Conservation (phyloP, 169 alveolate species). For the Plasmodium malariae region DNA sequence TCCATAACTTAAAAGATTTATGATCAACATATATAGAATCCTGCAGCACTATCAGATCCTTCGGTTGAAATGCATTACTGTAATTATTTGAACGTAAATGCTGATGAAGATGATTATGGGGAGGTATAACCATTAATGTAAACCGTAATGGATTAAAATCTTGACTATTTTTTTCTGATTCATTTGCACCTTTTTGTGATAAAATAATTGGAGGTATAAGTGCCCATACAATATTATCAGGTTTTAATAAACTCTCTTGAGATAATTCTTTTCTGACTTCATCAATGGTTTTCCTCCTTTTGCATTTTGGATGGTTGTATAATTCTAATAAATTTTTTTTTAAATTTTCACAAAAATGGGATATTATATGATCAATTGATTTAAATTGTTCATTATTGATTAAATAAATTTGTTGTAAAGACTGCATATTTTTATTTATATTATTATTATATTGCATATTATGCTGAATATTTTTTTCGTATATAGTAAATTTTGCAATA, state of each 20-base stretch:
- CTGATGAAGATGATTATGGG: slow-evolving; percentile 71
- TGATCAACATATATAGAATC: slow-evolving; percentile 88
- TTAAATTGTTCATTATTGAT: slow-evolving; percentile 72
- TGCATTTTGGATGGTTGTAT: slow-evolving; percentile 85
- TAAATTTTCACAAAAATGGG: slow-evolving; percentile 86
- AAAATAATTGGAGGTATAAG: slow-evolving; percentile 82
- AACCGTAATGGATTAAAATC: slow-evolving; percentile 83
- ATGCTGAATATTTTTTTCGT: slow-evolving; percentile 82
- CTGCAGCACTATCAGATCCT: slow-evolving; percentile 80
- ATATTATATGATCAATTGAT: slow-evolving; percentile 84
- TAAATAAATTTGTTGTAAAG: slow-evolving; percentile 77
- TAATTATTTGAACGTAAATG: slow-evolving; percentile 21
- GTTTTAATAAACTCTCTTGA: slow-evolving; percentile 84
- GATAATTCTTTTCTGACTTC: slow-evolving; percentile 84
- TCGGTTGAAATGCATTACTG: slow-evolving; percentile 52
- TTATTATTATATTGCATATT: slow-evolving; percentile 81
- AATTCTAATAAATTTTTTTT: slow-evolving; percentile 86
- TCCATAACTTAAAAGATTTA: slow-evolving; percentile 85
- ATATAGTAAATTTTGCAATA: slow-evolving; percentile 82
- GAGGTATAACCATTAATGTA: slow-evolving; percentile 86
- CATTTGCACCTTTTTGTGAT: slow-evolving; percentile 42
- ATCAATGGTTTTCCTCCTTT: slow-evolving; percentile 77
- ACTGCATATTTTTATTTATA: slow-evolving; percentile 79
- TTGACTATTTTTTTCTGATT: slow-evolving; percentile 34
- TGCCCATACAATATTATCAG: slow-evolving; percentile 87